Evolutionary conservation across 352 stramenopile species (phyloP).

Genomic region (Globisporangium megalacanthum): DNA sequence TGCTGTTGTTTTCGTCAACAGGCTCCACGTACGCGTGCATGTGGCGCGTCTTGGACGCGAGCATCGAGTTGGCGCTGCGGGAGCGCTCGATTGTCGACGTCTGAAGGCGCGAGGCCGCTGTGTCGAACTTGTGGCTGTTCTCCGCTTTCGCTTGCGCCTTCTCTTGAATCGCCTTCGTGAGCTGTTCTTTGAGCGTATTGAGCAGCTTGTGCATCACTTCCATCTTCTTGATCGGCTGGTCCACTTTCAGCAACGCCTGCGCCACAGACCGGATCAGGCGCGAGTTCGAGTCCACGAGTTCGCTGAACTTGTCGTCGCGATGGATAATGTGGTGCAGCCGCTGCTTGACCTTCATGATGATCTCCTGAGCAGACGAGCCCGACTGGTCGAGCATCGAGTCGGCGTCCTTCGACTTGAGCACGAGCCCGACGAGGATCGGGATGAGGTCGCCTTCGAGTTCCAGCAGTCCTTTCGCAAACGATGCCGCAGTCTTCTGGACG

Average conservation of each 20-base stretch:
- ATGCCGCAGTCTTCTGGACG: conserved; percentile 99
- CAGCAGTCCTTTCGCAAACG: conserved; percentile 98
- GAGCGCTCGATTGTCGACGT: conserved; percentile 49
- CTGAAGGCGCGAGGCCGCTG: conserved; percentile 14
- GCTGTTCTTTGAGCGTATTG: conserved; percentile 91
- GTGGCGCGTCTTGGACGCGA: conserved; percentile 34
- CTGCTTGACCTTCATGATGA: conserved; percentile 88
- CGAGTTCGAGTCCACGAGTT: conserved; percentile 75
- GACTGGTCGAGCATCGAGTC: conserved; percentile 98
- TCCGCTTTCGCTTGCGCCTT: conserved; percentile 61
- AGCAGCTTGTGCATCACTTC: conserved; percentile 89
- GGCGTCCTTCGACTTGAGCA: conserved; percentile 85
- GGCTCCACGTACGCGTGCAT: conserved; percentile 47
- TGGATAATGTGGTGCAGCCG: conserved; percentile 86
- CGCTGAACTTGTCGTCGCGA: conserved; percentile 68
- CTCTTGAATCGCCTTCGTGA: conserved; percentile 74
- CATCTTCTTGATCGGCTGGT: conserved; percentile 95
- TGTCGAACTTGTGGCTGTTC: conserved; percentile 44
- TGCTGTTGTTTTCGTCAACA: conserved; percentile 26
- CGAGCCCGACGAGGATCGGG: conserved; percentile 96
- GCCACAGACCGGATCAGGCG: conserved; percentile 78
- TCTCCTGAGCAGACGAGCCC: conserved; percentile 92
- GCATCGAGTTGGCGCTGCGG: conserved; percentile 58
- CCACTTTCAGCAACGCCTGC: conserved; percentile 65
- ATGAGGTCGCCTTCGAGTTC: conserved; percentile 99